A percentile compares a stretch with the other conserved stretches of the same genome.
Evolutionary conservation across 192 early-diverging fungal species (phyloP).

Genomic region (Linnemannia hyalina): DNA sequence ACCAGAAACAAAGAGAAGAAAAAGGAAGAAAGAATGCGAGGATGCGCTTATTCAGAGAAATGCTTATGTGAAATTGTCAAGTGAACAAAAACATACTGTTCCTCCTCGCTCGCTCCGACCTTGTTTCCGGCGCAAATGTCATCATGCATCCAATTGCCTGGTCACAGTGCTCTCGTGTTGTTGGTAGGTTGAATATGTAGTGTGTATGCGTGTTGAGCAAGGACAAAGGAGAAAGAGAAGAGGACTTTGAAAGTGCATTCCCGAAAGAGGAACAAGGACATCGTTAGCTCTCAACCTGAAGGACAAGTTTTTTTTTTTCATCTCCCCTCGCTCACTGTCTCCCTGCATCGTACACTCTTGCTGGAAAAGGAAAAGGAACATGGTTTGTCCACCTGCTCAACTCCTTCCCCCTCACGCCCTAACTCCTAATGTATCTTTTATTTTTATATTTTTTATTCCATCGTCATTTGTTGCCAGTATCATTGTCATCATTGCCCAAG

Average conservation of each 20-base stretch:
- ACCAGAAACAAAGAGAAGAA: not conserved
- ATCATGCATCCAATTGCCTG: not conserved
- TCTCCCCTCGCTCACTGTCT: not conserved
- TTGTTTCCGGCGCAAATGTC: not conserved
- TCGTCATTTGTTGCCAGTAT: not conserved
- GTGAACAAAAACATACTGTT: not conserved
- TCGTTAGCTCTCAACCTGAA: not conserved
- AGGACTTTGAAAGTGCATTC: constrained; percentile 1
- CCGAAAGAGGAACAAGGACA: not conserved
- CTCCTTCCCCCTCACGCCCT: too few relatives aligned
- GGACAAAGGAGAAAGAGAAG: not conserved
- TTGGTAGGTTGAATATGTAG: not conserved
- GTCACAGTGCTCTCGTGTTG: not conserved
- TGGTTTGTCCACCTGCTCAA: constrained; percentile 52
- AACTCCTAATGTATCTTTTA: not conserved
- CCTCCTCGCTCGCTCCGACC: not conserved
- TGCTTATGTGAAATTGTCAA: not conserved
- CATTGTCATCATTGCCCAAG: not conserved
- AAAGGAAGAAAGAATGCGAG: not conserved
- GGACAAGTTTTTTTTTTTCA: not conserved
- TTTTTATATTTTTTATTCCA: not conserved
- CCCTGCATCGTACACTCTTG: not conserved
- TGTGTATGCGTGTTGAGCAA: not conserved
- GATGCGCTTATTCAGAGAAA: not conserved
- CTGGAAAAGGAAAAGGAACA: constrained; percentile 28